Evolutionary conservation across 176 grass and related monocot species (phyloP).

Genomic region (Guadua angustifolia): DNA sequence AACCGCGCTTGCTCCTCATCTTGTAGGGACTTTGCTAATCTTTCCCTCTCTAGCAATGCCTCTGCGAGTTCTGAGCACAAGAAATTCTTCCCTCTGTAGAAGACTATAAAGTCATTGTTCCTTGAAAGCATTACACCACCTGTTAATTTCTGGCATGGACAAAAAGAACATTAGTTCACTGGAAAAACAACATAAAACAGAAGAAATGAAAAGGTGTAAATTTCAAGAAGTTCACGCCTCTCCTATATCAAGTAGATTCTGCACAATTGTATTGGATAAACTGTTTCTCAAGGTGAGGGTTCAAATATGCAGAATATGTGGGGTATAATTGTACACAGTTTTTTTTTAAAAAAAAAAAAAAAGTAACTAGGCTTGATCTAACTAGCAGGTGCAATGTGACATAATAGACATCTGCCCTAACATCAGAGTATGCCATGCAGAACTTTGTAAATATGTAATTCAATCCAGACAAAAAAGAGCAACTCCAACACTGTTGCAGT

Average conservation of each 20-base stretch:
- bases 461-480: conserved; percentile 7
- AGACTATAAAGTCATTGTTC: conserved; percentile 91
- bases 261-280: conserved; percentile 14
- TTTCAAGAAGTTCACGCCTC: background rate
- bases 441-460: background rate
- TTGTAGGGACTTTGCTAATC: conserved; percentile 70
- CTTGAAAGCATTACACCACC: conserved; percentile 86
- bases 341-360: background rate
- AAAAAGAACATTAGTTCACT: conserved; percentile 40
- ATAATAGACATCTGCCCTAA: background rate
- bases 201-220: conserved; percentile 31
- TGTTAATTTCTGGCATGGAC: conserved; percentile 74
- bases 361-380: background rate
- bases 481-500: background rate
- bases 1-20: conserved; percentile 79
- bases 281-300: background rate
- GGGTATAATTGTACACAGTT: background rate
- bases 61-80: conserved; percentile 70
- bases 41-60: conserved; percentile 82
- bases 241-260: background rate
- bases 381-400: too few species aligned
- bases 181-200: conserved; percentile 30
- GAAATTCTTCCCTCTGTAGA: conserved; percentile 98
- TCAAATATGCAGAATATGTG: conserved; percentile 1
- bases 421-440: background rate